Base-by-base conservation (phyloP, 176 grass and related monocot species). In the Ananas comosus region DNA sequence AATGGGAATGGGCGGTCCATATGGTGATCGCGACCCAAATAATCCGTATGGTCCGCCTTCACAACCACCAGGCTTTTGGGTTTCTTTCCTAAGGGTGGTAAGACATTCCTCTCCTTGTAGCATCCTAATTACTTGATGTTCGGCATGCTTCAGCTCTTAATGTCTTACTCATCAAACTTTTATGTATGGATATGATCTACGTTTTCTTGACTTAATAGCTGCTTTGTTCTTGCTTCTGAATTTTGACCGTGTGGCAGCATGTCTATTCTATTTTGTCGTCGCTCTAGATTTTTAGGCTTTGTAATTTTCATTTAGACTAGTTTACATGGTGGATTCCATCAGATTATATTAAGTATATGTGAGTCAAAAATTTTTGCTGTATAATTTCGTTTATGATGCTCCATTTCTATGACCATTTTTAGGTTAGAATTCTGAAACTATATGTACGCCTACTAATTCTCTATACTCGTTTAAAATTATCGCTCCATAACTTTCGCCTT, bases 21-120 rank as follows among this genome's bases (percentile, higher is more conserved):
- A 69, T 28, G 75, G 75, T 69, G 56, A 69, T 23, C 75, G 57
- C 56, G 75, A 77, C 50, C 75, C 75, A 63, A 77, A 69, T 63
- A 61, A 77, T 69, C 75, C 75, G 27, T 69, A 69, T 29, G 52
- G 52, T 50, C 53, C 65, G 49, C 75, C 75, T 2, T 50, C 75
- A 50, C 69, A 65, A 11, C 75, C 75, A 24, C 65, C 66, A 63
- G 42, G 29, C 53, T 69, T 61, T 50, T 77, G 75, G 75, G 61
- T 77, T 9, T 77, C 75, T 14, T 63, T 77, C 47, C 25, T 77
- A 14, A 65, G 66, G 4, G 75, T 69, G 75, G 75, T 77, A 69
- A 77, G 51, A 63, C 21, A 12, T 61, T 17, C 22, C 56, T 61
- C 56, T 61, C 13, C 17, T 10, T 17, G 1, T n/a, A 19, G 16